Evolutionary conservation across 2,329 filamentous ascomycete species (phyloP), one percentile per base, ranked within the genome.

Genomic region (Alternaria sp.): DNA sequence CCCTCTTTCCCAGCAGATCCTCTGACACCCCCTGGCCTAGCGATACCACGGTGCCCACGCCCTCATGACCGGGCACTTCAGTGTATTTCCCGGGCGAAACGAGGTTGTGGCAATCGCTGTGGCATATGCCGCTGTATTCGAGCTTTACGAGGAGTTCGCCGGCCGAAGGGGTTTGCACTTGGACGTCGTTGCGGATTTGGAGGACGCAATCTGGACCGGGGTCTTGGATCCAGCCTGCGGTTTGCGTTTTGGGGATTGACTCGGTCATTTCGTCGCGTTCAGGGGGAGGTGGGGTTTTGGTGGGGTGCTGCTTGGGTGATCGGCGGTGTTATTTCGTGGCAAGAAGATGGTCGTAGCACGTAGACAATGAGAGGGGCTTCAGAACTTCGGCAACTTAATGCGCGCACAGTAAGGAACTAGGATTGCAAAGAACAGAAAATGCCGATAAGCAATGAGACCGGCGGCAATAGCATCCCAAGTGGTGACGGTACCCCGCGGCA

Each of bases 71-170:
- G 4, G 83, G 82, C 5, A 84, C 80, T 61, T 83, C 76, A 7
- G 82, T 84, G 70, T 82, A 84, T 74, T 50, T 79, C 69, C 64
- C 82, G 75, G 68, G 81, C 8, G 80, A 80, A 11, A 78, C 77
- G 6, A 84, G 79, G 62, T 82, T 83, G 61, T 81, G 80, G 59
- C 83, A 80, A 70, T 84, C 83, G 2, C 82, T 83, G 71, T 84
- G 82, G 55, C 83, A 84, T 23, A 84, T 81, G 0, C 83, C 83
- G 0, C 81, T 83, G 67, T 74, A 84, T 64, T 84, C 82, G 10
- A 84, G 73, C 61, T 84, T 83, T 43, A 84, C 76, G 13, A 84
- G 77, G n/a, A 84, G 62, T 59, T 84, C 81, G 5, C 80, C 77
- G 2, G 78, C 64, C 5, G 68, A 68, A 0, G 82, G 82, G 6